Percentiles rank a stretch among this genome's conserved stretches.
These are phyloP conservation scores for Leccinum boreale DNA, from an alignment of 768 basidiomycete genomes.

Conservation along the genomic window DNA sequence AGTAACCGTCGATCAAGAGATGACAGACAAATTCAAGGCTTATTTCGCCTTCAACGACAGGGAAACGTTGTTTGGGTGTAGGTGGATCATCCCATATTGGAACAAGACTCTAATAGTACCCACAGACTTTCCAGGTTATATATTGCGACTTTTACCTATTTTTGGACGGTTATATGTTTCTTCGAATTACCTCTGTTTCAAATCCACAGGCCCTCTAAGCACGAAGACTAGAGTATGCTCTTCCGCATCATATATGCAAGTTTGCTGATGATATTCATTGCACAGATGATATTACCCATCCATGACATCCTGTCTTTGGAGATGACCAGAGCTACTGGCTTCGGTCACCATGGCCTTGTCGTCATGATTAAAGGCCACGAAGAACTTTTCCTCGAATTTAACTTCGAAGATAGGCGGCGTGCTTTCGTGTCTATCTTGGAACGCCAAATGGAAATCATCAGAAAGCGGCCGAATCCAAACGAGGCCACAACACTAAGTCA, in stretches of 20 bases:
- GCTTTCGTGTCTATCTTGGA: conserved; percentile 76
- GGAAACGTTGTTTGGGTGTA: conserved; percentile 85
- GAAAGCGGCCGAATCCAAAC: conserved; percentile 43
- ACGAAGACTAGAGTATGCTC: conserved; percentile 73
- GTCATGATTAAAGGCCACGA: conserved; percentile 94
- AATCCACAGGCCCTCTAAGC: conserved; percentile 77
- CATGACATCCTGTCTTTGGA: conserved; percentile 83
- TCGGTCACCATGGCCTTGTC: conserved; percentile 86
- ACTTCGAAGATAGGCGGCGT: conserved; percentile 72
- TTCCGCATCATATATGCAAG: background rate
- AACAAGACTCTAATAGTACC: conserved; percentile 5
- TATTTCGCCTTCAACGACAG: conserved; percentile 88
- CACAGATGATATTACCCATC: conserved; percentile 92
- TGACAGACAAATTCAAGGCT: conserved; percentile 69
- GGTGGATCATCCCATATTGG: conserved; percentile 32
- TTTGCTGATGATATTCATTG: conserved; percentile 2
- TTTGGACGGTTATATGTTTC: conserved; percentile 88
- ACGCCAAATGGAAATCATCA: conserved; percentile 73
- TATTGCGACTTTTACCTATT: conserved; percentile 87
- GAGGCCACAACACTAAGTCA: conserved; percentile 43
- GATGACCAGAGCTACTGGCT: conserved; percentile 81
- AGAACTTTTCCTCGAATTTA: conserved; percentile 96
- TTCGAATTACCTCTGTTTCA: conserved; percentile 93
- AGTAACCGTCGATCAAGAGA: conserved; percentile 56
- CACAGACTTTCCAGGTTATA: conserved; percentile 88